Base-by-base conservation (phyloP, 2,329 filamentous ascomycete genomes). In the Colletotrichum plurivorum region DNA sequence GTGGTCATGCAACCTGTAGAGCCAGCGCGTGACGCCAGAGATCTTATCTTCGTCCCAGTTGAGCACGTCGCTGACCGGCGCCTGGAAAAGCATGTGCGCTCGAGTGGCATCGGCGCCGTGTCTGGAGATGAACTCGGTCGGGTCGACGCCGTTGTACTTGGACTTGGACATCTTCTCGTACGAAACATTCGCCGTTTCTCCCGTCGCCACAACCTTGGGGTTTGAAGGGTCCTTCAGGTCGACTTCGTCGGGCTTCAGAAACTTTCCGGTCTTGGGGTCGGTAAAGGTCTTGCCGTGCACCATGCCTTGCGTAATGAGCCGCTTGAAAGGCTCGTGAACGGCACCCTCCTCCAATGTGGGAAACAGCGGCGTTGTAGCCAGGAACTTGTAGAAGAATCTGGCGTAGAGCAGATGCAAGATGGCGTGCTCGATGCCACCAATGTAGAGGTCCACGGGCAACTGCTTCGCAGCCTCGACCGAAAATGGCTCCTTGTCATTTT, bases 111-210 rank as follows among this genome's bases (percentile, higher is more conserved):
- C 94, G 1, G 94, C 93, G 22, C 94, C 94, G 74, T 96, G 92
- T 73, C 88, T 89, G 8, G 85, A 82, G 66, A 96, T 93, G 71
- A 92, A 93, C 0, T 83, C 84, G 0, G 88, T 90, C 0, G 94
- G 94, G 76, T 97, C 94, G 7, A 97, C 93, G 27, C 94, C 94
- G 76, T 97, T 97, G 82, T 96, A 87, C 79, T 97, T 97, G 75
- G 93, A 97, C 81, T 97, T 97, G 46, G 93, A 96, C 94, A 97
- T 97, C 78, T 97, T 97, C 78, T 97, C 94, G 74, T 88, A 97
- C 1, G 89, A 90, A 18, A 94, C 80, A 31, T 83, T 87, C 1
- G 92, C 89, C 0, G 76, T 75, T 55, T 87, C 80, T 4, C 89
- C 88, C 0, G 89, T 92, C 0, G 86, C 84, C 18, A 84, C 84